phyloP scores from a whole-genome alignment of 2,329 filamentous ascomycete species.

The Bipolaris sorokiniana region DNA sequence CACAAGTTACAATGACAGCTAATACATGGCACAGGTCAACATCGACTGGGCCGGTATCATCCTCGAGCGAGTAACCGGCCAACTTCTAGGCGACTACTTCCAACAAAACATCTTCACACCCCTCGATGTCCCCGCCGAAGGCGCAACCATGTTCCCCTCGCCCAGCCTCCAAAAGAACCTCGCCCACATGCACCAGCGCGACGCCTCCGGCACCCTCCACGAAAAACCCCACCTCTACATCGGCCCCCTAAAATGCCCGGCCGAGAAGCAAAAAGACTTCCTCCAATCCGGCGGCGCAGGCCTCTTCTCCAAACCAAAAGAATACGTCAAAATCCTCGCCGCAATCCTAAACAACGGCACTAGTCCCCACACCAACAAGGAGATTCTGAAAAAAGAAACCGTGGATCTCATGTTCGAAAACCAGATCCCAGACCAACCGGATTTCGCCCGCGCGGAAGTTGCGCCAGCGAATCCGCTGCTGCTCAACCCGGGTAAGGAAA shows the following conservation, averaged over 20 bases:
- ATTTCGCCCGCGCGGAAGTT: slow-evolving; percentile 56
- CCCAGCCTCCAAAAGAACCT: slow-evolving; percentile 61
- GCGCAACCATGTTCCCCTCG: slow-evolving; percentile 64
- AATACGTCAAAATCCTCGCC: slow-evolving; percentile 67
- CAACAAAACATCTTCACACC: slow-evolving; percentile 55
- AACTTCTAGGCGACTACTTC: slow-evolving; percentile 55
- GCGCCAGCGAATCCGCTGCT: slow-evolving; percentile 57
- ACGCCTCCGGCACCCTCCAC: slow-evolving; percentile 47
- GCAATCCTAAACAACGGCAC: slow-evolving; percentile 69
- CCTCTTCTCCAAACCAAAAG: slow-evolving; percentile 63
- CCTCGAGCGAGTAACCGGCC: slow-evolving; percentile 54
- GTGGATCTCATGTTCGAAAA: slow-evolving; percentile 71
- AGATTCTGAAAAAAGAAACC: slow-evolving; percentile 63
- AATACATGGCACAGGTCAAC: slow-evolving; percentile 49
- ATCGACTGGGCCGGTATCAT: slow-evolving; percentile 59
- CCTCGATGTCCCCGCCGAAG: slow-evolving; percentile 50
- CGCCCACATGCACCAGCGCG: slow-evolving; percentile 63
- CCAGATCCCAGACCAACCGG: slow-evolving; percentile 61
- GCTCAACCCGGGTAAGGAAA: slow-evolving; percentile 56
- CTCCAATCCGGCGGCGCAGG: slow-evolving; percentile 69
- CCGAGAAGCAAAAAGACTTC: slow-evolving; percentile 53
- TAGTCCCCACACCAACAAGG: slow-evolving; percentile 61
- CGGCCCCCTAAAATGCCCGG: slow-evolving; percentile 52
- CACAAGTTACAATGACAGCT: background rate
- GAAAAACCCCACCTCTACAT: slow-evolving; percentile 60